Base-by-base conservation (phyloP, 2,329 filamentous ascomycete species). In the Aspergillus sergii region DNA sequence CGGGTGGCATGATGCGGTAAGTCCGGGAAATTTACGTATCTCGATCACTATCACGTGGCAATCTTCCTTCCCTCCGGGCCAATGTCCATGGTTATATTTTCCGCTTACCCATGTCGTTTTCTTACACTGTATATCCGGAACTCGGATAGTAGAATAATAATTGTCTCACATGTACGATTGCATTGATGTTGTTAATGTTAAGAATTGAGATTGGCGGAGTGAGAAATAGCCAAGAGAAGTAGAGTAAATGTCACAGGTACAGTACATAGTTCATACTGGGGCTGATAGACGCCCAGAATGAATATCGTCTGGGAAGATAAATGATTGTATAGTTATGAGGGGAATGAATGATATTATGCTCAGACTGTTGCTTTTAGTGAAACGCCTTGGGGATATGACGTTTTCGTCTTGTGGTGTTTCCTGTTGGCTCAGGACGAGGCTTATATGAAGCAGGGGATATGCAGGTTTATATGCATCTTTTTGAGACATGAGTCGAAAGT, bases 1-100 rank as follows among this genome's bases (percentile, higher is more conserved):
- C 45, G 57, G 57, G 57, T 59, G 57, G 57, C 46, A 51, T 51
- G 57, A 59, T 59, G 57, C 51, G 51, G 51, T 41, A 55, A 55
- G 5, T 19, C 51, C 51, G 51, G 51, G 21, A 36, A 55, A 36
- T 55, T 39, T 51, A 51, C 16, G 48, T 32, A 51, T 55, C 21
- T 19, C 16, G 16, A 19, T 21, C 11, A 23, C 10, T 36, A n/a
- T 36, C 51, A 54, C 51, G 51, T 41, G 39, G 28, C 23, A 45
- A 30, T 28, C 26, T 43, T 32, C 43, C 34, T 30, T 36, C 14
- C 34, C 16, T 16, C 34, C 26, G 11, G 8, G 5, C 50, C 50
- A 34, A 54, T 54, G 19, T 45, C 16, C 21, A 36, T 26, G n/a
- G 11, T 28, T 46, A 26, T 46, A 48, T 4, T 57, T 58, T 21